Conservation (phyloP, 2,329 filamentous ascomycete genomes). For the Colletotrichum scovillei region DNA sequence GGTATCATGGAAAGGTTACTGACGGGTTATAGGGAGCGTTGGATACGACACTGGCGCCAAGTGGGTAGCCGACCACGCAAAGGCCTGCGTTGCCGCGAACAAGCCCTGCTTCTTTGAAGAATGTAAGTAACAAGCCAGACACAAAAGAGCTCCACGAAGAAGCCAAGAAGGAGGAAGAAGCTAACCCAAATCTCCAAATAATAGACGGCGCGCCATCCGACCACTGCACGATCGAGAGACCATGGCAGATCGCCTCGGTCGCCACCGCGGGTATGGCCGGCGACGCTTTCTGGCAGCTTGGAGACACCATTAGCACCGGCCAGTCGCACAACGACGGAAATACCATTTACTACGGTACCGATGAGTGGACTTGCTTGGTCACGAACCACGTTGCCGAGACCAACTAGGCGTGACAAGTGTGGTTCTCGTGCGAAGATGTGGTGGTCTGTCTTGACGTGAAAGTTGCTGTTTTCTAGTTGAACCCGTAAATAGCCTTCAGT, state of each 20-base stretch:
- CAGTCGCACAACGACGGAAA: slow-evolving; percentile 55
- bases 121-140: slow-evolving; percentile 40
- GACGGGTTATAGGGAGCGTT: slow-evolving; percentile 32
- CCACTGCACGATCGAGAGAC: slow-evolving; percentile 57
- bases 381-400: slow-evolving; percentile 51
- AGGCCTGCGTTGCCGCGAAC: slow-evolving; percentile 41
- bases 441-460: neutral
- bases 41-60: slow-evolving; percentile 33
- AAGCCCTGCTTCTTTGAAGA: slow-evolving; percentile 48
- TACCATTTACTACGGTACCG: slow-evolving; percentile 56
- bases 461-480: neutral
- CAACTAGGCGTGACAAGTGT: neutral
- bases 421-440: neutral
- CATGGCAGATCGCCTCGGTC: slow-evolving; percentile 53
- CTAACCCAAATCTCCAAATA: neutral
- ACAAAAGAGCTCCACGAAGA: neutral
- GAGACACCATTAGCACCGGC: slow-evolving; percentile 53
- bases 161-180: no score
- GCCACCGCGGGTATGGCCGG: slow-evolving; percentile 45
- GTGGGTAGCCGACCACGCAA: slow-evolving; percentile 42
- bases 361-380: slow-evolving; percentile 56
- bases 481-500: slow-evolving; percentile 4
- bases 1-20: neutral
- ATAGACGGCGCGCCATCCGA: slow-evolving; percentile 40
- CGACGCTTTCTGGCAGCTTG: slow-evolving; percentile 55